Base-by-base conservation (phyloP, 129 eudicot species). In the Tagetes patula region DNA sequence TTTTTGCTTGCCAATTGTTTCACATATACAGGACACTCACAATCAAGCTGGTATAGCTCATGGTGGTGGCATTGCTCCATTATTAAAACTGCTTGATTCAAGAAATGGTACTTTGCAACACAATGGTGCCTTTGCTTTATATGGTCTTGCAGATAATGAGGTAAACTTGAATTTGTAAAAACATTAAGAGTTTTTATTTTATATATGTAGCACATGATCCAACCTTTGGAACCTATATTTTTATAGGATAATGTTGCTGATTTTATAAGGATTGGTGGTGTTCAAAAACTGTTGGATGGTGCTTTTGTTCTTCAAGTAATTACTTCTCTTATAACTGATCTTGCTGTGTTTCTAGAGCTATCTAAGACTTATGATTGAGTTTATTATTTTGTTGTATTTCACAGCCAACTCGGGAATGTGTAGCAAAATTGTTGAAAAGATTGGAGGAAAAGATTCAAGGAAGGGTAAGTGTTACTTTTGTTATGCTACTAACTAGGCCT, bases 71-170 rank as follows among this genome's bases (percentile, higher is more conserved):
- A 74, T 91, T 48, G 66, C 58, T 63, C 99, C 96, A 67, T 79
- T 95, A 49, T 73, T 91, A 71, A 91, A 83, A 78, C 99, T 95
- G 76, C 87, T 95, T 40, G 91, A 88, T 62, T 91, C 97, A 30
- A 95, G 79, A 83, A 88, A 85, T 84, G 97, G 91, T 48, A 85
- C 96, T 34, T 76, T 95, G 62, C 99, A 91, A 49, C 99, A 95
- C 78, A 95, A 95, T 88, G 96, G 96, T 73, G 97, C 99, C 36
- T 95, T 95, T 84, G 96, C 96, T 41, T 86, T 95, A 42, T 95
- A 90, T 83, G 99, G 99, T 47, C 99, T 95, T 69, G 88, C 96
- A 37, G 99, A 95, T 69, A 95, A 91, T 70, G 97, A 95, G 97
- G 99, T 95, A 79, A 68, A 65, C 5, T 54, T 75, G 2, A 65